Evolutionary conservation across 805 yeast genomes (phyloP).

Genomic region (Groenewaldozyma salmanticensis): DNA sequence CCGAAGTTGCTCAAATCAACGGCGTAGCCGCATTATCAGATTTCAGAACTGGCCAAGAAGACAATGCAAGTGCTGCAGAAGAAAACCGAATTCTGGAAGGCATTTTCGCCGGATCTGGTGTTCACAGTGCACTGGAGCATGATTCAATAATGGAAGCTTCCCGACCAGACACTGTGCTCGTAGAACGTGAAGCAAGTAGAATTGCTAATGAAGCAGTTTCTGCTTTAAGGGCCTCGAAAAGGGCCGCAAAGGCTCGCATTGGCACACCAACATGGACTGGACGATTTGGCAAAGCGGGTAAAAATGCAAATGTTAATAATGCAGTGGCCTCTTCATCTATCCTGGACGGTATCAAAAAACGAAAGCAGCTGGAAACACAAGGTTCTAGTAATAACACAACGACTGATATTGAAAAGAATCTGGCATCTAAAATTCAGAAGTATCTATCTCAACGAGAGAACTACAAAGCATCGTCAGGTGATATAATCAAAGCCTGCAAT

Average conservation of each 20-base stretch:
- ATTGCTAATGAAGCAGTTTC: conserved; percentile 55
- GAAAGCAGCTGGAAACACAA: conserved; percentile 28
- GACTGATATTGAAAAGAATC: conserved; percentile 5
- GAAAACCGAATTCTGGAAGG: conserved; percentile 68
- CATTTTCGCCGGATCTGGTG: conserved; percentile 58
- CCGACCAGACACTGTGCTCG: conserved; percentile 42
- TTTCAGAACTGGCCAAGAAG: conserved; percentile 39
- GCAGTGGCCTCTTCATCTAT: conserved; percentile 36
- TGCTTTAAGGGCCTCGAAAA: conserved; percentile 50
- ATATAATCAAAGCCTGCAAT: conserved; percentile 33
- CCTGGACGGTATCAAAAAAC: conserved; percentile 37
- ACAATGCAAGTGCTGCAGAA: conserved; percentile 15
- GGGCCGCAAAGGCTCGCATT: conserved; percentile 37
- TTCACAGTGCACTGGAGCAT: conserved; percentile 68
- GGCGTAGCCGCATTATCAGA: conserved; percentile 71
- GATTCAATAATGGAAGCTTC: conserved; percentile 59
- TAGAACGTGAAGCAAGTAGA: conserved; percentile 54
- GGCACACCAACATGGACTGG: conserved; percentile 98
- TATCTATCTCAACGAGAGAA: conserved; percentile 31
- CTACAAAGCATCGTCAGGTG: conserved; percentile 39
- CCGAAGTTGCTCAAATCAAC: conserved; percentile 47
- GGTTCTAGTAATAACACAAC: conserved; percentile 1
- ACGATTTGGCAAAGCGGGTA: conserved; percentile 76
- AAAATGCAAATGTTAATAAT: conserved; percentile 25
- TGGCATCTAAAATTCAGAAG: conserved; percentile 28